Evolutionary conservation across 768 basidiomycete species (phyloP), one percentile per base, ranked within the genome.

Genomic region (Cubamyces lactineus): DNA sequence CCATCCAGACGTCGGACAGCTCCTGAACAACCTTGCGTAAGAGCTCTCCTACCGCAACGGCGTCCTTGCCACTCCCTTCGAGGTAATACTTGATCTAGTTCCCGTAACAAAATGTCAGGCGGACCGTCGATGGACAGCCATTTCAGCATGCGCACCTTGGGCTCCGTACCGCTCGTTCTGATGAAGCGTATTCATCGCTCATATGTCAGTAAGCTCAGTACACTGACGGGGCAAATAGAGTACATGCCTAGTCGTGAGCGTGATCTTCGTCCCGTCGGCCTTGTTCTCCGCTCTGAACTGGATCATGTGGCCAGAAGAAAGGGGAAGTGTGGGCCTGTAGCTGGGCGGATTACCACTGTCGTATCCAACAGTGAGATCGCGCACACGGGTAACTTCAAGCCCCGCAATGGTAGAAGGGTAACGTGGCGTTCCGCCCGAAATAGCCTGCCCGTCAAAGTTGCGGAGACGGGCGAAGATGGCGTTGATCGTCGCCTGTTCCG

Each of bases 161-260:
- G 93, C 68, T 95, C 93, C 15, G 94, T 96, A 19, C 94, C 94
- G 66, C 91, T 92, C 28, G 93, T 95, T 56, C 93, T 89, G 38
- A 9, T 34, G 34, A 5, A 9, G 11, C 34, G 9, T 34, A 34
- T 34, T 9, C 1, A 34, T 9, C 42, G 26, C 0, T 15, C 3
- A 16, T 19, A 26, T 9, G 5, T 24, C 21, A 45, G 19, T 8
- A 28, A 61, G 15, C 42, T 28, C 3, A 21, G 5, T n/a, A 49
- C 21, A 3, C 1, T 12, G 43, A 13, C 15, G 40, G 45, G 1
- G 40, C 56, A 11, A 6, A 11, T 5, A 41, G 30, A 43, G 24
- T 15, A 70, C 77, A 8, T 71, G 89, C 90, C 91, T 79, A 39
- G 84, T 81, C 0, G 94, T 95, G 53, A 94, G 75, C 1, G 84